Percentiles rank a stretch among this genome's conserved stretches.
Conservation (phyloP, 1,139 yeast species). For the Zygotorulaspora mrakii region DNA sequence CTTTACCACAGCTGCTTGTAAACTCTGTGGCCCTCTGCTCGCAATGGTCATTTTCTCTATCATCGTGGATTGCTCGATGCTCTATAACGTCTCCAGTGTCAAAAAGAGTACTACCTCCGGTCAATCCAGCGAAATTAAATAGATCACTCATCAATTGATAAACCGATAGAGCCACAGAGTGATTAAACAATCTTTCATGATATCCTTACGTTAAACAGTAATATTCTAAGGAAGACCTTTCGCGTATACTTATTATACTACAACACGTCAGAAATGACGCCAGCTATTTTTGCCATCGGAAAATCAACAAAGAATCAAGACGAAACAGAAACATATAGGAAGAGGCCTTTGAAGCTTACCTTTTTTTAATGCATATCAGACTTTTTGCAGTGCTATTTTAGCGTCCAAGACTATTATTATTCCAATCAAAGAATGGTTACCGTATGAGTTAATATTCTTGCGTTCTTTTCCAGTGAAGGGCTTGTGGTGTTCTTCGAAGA, state of each 20-base stretch:
- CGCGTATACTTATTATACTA: not conserved
- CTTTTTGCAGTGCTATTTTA: not conserved
- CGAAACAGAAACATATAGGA: not conserved
- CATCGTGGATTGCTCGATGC: not conserved
- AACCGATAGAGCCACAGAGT: too few relatives aligned
- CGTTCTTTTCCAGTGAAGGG: not conserved
- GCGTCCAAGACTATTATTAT: slow-evolving; percentile 1
- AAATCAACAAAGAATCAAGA: slow-evolving; percentile 2
- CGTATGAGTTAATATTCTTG: slow-evolving; percentile 13
- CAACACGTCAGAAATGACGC: slow-evolving; percentile 7
- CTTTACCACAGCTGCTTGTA: slow-evolving; percentile 26
- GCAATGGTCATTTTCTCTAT: not conserved
- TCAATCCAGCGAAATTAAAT: slow-evolving; percentile 6
- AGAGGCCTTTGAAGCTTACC: not conserved
- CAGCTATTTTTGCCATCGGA: slow-evolving; percentile 1
- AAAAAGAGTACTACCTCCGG: slow-evolving; percentile 17
- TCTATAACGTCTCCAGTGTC: slow-evolving; percentile 6
- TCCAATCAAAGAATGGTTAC: slow-evolving; percentile 18
- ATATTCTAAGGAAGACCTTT: not conserved
- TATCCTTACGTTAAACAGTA: too few relatives aligned
- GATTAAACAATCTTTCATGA: too few relatives aligned
- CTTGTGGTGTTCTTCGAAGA: not conserved
- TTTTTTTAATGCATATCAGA: not conserved
- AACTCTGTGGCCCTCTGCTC: slow-evolving; percentile 9
- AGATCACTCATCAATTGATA: slow-evolving; percentile 2